Evolutionary conservation across 2,329 filamentous ascomycete species (phyloP), one percentile per base, ranked within the genome.

Genomic region (Aspergillus versicolor): DNA sequence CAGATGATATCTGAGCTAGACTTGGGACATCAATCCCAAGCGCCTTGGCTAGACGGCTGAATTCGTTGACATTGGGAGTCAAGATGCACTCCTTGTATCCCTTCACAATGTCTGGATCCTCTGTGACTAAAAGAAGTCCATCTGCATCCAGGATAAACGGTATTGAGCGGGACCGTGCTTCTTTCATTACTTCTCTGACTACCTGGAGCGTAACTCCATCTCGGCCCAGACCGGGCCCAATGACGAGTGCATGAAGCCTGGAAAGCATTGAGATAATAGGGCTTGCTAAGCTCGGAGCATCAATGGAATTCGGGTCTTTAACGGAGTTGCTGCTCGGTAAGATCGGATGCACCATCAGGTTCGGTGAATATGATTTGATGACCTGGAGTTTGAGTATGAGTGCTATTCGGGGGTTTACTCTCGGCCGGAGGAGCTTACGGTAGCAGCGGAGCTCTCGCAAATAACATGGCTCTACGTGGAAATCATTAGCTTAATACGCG

Each of bases 301-400:
- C 75, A 48, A 79, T 73, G 22, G 77, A 72, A 52, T 84, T 76
- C 65, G 84, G 81, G 21, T 76, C 69, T 38, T 69, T 67, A 27
- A 76, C 69, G n/a, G 72, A 66, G 64, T 83, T 81, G 45, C 86
- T 84, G 75, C 94, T 91, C 30, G 91, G 89, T 86, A 99, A 93
- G 64, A 97, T 84, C 1, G 94, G 94, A 74, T 97, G 94, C 11
- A 99, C 94, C 93, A 99, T 99, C 27, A 99, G 82, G 73, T 97
- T 97, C 3, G 94, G 94, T 19, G 92, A 97, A 79, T 97, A 99
- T 4, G 91, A 91, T 80, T 99, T 99, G 77, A 99, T 96, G 38
- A 97, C 92, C 68, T 80, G 71, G n/a, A 17, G 3, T 12, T 6
- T 11, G 12, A 24, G 15, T 11, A 34, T 52, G 34, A 42, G 22